Evolutionary conservation across 2,329 filamentous ascomycete species (phyloP).

Genomic region (Metarhizium guizhouense): DNA sequence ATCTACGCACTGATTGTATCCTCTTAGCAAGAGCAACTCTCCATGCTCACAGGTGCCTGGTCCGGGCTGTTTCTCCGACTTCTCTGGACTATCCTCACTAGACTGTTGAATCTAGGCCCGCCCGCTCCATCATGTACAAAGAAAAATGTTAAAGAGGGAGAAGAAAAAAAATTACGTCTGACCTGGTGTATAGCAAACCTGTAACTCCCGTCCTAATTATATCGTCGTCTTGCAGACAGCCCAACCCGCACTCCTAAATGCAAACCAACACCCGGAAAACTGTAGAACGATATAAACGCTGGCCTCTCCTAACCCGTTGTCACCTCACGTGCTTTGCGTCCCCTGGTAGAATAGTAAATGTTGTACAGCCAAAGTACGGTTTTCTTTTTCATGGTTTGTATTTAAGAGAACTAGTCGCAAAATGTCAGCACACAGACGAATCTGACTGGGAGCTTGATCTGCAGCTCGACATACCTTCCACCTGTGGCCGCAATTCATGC

Average conservation of each 20-base stretch:
- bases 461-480: slow-evolving; percentile 52
- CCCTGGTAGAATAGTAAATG: background rate
- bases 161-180: background rate
- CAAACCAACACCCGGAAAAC: background rate
- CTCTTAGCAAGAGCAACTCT: too few relatives aligned
- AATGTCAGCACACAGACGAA: background rate
- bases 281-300: background rate
- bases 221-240: background rate
- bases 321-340: background rate
- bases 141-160: background rate
- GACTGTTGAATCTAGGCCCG: background rate
- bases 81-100: too few relatives aligned
- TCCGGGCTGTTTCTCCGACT: too few relatives aligned
- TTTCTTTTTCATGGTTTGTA: background rate
- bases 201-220: background rate
- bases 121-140: background rate
- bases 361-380: background rate
- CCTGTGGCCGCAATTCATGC: slow-evolving; percentile 58
- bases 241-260: background rate
- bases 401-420: background rate
- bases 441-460: background rate
- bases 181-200: background rate
- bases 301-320: background rate
- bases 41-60: too few relatives aligned
- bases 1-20: too few relatives aligned